Percentiles rank a stretch among this genome's conserved stretches.
Evolutionary conservation across 2,329 filamentous ascomycete species (phyloP).

Genomic region (Phialophora tarda): DNA sequence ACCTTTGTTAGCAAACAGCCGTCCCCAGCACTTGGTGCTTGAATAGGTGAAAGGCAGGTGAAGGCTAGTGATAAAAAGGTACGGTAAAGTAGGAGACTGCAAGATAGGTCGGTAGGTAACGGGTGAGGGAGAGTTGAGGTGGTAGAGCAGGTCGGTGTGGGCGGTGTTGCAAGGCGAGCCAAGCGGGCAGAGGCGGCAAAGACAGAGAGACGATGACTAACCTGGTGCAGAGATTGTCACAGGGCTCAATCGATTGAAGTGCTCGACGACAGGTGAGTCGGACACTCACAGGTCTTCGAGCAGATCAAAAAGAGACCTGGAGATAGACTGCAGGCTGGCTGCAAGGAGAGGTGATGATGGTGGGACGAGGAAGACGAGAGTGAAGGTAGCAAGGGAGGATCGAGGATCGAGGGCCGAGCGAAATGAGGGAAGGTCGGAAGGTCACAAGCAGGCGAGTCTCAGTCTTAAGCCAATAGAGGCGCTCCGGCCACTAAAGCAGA

Average conservation of each 20-base stretch:
- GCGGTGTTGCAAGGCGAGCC: conserved; percentile 17
- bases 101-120: background rate
- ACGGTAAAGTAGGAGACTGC: conserved; percentile 1
- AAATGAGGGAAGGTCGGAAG: conserved; percentile 7
- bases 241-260: conserved; percentile 3
- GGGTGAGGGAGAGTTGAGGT: conserved; percentile 13
- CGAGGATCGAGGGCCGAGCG: conserved; percentile 8
- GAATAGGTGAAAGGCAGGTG: conserved; percentile 2
- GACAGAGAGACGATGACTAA: conserved; percentile 25
- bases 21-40: background rate
- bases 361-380: conserved; percentile 13
- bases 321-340: conserved; percentile 1
- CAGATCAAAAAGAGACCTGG: conserved; percentile 9
- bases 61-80: background rate
- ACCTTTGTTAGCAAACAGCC: conserved; percentile 27
- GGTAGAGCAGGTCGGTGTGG: conserved; percentile 23
- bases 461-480: background rate
- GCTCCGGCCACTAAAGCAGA: conserved; percentile 3
- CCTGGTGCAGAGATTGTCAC: conserved; percentile 24
- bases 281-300: conserved; percentile 29
- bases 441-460: conserved; percentile 10
- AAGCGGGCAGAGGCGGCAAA: conserved; percentile 20
- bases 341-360: conserved; percentile 3
- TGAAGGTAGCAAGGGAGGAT: conserved; percentile 12
- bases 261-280: conserved; percentile 36